These are phyloP conservation scores for Penicillium sp. DNA, from an alignment of 2,329 filamentous ascomycete genomes.

Conservation along the genomic window DNA sequence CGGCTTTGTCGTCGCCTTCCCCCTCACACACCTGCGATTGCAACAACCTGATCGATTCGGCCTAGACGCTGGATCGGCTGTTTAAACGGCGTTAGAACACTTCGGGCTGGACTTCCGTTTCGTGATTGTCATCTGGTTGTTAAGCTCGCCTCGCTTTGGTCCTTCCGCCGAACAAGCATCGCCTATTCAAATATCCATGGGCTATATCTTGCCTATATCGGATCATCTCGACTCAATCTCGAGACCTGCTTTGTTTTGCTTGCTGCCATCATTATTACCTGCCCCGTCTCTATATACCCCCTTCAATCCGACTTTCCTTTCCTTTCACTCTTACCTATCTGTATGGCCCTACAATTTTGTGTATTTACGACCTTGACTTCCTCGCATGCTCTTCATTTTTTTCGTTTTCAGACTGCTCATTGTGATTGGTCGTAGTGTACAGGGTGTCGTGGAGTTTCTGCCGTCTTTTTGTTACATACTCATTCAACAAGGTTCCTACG, in stretches of 20 bases:
- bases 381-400: not conserved
- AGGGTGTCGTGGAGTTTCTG: constrained; percentile 7
- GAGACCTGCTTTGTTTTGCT: not conserved
- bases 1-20: not conserved
- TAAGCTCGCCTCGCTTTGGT: not conserved
- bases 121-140: not conserved
- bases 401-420: not conserved
- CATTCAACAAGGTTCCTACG: not conserved
- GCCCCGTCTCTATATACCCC: constrained; percentile 22
- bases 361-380: constrained; percentile 21
- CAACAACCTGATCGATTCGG: constrained; percentile 11
- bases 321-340: constrained; percentile 9
- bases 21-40: constrained; percentile 3
- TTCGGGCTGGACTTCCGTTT: not conserved
- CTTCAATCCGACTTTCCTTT: constrained; percentile 16
- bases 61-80: constrained; percentile 20
- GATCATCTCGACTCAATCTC: not conserved
- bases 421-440: constrained; percentile 14
- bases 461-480: constrained; percentile 5
- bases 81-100: constrained; percentile 20
- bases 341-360: constrained; percentile 16
- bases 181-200: not conserved
- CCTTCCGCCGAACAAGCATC: not conserved
- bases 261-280: constrained; percentile 13
- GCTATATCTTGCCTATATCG: not conserved